Evolutionary conservation across 305 asterid genomes (phyloP).

Genomic region (Fraxinus sp.): DNA sequence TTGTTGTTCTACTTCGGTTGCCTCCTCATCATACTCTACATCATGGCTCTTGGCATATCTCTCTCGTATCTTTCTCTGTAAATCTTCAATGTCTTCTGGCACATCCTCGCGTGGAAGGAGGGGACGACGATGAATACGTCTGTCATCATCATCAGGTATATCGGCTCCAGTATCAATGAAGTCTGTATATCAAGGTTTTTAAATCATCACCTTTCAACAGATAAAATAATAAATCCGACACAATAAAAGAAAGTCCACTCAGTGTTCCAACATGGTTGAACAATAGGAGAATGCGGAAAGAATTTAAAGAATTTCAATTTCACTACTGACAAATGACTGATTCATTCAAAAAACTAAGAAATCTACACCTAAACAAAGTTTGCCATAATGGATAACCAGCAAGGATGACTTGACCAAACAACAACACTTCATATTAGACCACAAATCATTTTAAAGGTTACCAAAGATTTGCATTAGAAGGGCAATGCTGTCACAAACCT

Average conservation of each 20-base stretch:
- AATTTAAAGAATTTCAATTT: neutral
- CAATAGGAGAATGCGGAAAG: neutral
- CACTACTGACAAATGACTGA: neutral
- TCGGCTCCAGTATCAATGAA: constrained; percentile 69
- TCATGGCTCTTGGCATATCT: constrained; percentile 67
- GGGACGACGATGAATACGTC: constrained; percentile 75
- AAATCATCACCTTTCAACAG: constrained; percentile 17
- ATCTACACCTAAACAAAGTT: neutral
- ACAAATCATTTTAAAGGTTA: neutral
- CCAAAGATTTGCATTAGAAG: neutral
- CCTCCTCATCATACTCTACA: constrained; percentile 89
- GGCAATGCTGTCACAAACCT: neutral
- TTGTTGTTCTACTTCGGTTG: constrained; percentile 96
- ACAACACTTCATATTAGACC: neutral
- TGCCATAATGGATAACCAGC: neutral
- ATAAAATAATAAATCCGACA: neutral
- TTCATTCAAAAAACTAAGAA: neutral
- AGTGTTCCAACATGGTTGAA: neutral
- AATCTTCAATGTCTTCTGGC: constrained; percentile 84
- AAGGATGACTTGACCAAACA: neutral
- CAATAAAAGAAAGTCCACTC: constrained; percentile 1
- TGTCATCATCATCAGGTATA: constrained; percentile 75
- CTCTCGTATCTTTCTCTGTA: constrained; percentile 69
- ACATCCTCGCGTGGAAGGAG: constrained; percentile 82
- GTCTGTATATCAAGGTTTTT: constrained; percentile 39